Conservation (phyloP, 768 basidiomycete species). For the Mycena kentingensis region DNA sequence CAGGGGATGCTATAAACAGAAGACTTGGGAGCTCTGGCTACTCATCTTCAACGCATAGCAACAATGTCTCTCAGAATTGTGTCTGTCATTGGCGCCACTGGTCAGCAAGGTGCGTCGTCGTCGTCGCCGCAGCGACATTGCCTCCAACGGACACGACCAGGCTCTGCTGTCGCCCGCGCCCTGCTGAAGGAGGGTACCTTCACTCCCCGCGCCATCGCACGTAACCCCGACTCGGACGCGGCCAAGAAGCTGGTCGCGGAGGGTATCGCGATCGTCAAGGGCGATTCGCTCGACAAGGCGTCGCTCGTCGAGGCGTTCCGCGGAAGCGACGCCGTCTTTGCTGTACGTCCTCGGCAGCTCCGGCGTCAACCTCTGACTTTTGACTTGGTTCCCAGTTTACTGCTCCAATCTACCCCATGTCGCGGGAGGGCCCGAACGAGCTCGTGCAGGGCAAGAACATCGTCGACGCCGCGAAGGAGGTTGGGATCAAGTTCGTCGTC, state of each 20-base stretch:
- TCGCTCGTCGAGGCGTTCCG: conserved; percentile 30
- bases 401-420: too few species aligned
- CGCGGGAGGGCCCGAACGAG: conserved; percentile 9
- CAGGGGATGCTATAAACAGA: too few species aligned
- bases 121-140: not conserved
- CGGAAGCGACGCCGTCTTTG: conserved; percentile 36
- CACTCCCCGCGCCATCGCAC: conserved; percentile 35
- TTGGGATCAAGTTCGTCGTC: conserved; percentile 27
- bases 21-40: too few species aligned
- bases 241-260: conserved; percentile 25
- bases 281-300: conserved; percentile 26
- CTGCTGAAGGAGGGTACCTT: conserved; percentile 38
- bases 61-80: conserved; percentile 22
- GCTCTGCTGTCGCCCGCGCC: conserved; percentile 28
- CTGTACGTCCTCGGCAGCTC: conserved; percentile 20
- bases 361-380: not conserved
- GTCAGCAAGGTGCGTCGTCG: conserved; percentile 32
- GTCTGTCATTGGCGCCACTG: conserved; percentile 39
- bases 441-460: conserved; percentile 24
- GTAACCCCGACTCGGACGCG: conserved; percentile 29
- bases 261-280: conserved; percentile 22
- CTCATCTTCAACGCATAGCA: too few species aligned
- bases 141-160: conserved; percentile 7
- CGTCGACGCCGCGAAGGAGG: conserved; percentile 29
- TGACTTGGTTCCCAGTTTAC: not conserved